A percentile compares a stretch with the other conserved stretches of the same genome.
Evolutionary conservation across 352 stramenopile species (phyloP).

Genomic region (Globisporangium emineosum): DNA sequence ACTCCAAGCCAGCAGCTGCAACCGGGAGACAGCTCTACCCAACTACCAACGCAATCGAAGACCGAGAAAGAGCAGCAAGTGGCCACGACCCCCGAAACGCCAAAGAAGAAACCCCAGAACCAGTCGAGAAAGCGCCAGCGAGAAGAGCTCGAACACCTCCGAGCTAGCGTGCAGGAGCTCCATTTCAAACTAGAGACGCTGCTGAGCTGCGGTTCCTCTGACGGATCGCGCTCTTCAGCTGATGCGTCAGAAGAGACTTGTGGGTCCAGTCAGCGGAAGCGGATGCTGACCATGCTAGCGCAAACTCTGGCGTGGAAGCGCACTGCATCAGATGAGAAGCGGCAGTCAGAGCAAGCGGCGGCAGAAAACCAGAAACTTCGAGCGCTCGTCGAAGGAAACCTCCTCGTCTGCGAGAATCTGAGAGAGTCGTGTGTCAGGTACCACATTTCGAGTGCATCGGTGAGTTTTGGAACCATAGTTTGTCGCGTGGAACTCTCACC

Average conservation of each 20-base stretch:
- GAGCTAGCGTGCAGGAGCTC: neutral
- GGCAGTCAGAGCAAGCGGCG: neutral
- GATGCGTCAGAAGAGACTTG: conserved; percentile 55
- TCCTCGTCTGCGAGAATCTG: too few species aligned
- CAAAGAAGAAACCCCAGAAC: conserved; percentile 53
- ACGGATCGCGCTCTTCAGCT: too few species aligned
- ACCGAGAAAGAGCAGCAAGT: neutral
- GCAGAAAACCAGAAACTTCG: conserved; percentile 2
- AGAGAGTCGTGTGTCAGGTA: too few species aligned
- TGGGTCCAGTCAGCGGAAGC: neutral
- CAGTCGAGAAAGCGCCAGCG: conserved; percentile 17
- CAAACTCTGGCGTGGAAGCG: conserved; percentile 9
- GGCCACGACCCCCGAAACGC: neutral
- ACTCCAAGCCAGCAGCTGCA: neutral
- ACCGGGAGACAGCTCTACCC: too few species aligned
- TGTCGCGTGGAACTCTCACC: too few species aligned
- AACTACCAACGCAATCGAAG: neutral
- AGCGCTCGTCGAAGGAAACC: too few species aligned
- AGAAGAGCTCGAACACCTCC: neutral
- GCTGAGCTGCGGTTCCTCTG: conserved; percentile 49
- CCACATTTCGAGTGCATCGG: too few species aligned
- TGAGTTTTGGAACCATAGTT: too few species aligned
- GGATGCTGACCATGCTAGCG: conserved; percentile 2
- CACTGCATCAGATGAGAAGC: neutral
- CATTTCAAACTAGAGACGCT: neutral